Conservation (phyloP, 2,329 filamentous ascomycete species). For the Colletotrichum destructivum region DNA sequence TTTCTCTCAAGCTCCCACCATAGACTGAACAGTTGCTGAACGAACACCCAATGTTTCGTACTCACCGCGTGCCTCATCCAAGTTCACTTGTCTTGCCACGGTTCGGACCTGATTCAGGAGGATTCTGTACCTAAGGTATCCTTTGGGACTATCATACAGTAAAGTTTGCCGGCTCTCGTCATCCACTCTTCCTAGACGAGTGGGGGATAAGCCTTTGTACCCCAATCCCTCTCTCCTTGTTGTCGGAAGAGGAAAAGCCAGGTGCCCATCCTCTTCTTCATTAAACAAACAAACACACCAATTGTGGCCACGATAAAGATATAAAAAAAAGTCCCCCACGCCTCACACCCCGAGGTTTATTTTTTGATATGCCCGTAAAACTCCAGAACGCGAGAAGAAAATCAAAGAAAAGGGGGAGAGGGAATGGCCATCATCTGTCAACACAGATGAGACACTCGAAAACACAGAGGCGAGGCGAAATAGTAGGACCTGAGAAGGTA, state of each 20-base stretch:
- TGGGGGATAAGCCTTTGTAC: not conserved
- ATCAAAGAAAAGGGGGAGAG: not conserved
- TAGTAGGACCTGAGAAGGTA: not conserved
- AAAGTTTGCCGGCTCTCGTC: conserved; percentile 12
- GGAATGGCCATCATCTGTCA: not conserved
- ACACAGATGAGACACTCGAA: not conserved
- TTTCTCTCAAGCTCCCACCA: not conserved
- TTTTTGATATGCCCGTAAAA: conserved; percentile 41
- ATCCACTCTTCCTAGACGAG: not conserved
- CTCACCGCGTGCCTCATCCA: not conserved
- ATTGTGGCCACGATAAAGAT: not conserved
- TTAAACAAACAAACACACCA: conserved; percentile 21
- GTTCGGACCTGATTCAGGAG: conserved; percentile 16
- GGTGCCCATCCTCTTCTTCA: conserved; percentile 6
- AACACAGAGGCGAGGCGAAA: not conserved
- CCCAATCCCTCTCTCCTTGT: not conserved
- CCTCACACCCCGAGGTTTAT: conserved; percentile 25
- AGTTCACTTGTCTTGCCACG: not conserved
- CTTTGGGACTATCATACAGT: conserved; percentile 32
- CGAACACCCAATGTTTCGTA: too few species aligned
- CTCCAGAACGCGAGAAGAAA: conserved; percentile 27
- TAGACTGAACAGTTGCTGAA: not conserved
- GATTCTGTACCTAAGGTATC: conserved; percentile 22
- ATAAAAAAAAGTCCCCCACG: conserved; percentile 22
- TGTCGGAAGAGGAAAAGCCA: not conserved